Evolutionary conservation across 768 basidiomycete genomes (phyloP).

Genomic region (Royoungia palumana): DNA sequence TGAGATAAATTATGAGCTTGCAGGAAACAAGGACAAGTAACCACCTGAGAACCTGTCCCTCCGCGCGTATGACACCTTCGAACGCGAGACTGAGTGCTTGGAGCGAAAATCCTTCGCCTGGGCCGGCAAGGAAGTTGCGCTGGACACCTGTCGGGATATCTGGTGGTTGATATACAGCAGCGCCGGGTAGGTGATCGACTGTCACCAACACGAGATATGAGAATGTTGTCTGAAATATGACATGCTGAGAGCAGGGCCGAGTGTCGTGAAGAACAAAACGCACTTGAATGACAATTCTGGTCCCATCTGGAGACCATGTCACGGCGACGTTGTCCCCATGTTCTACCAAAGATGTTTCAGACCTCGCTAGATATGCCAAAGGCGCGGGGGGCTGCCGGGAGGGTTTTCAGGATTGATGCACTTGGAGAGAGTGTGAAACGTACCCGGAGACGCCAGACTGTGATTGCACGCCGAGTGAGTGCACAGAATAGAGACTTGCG

Average conservation of each 20-base stretch:
- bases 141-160: constrained; percentile 47
- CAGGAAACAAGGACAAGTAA: constrained; percentile 1
- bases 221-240: constrained; percentile 58
- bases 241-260: constrained; percentile 1
- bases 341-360: constrained; percentile 69
- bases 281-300: constrained; percentile 77
- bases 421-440: constrained; percentile 25
- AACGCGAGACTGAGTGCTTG: constrained; percentile 68
- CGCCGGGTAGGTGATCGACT: constrained; percentile 55
- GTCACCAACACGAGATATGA: constrained; percentile 77
- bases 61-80: constrained; percentile 78
- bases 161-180: constrained; percentile 53
- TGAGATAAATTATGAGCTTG: neutral
- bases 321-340: constrained; percentile 78
- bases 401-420: neutral
- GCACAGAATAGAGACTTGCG: constrained; percentile 77
- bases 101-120: constrained; percentile 74
- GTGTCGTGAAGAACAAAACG: constrained; percentile 21
- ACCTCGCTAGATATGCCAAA: constrained; percentile 71
- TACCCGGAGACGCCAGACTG: constrained; percentile 82
- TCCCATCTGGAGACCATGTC: constrained; percentile 83
- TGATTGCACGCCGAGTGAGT: constrained; percentile 65
- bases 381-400: constrained; percentile 60
- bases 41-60: constrained; percentile 72
- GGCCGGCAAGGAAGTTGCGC: constrained; percentile 69